Evolutionary conservation across 768 basidiomycete genomes (phyloP), one percentile per base, ranked within the genome.

Genomic region (Brasilioporus rufonigricans): DNA sequence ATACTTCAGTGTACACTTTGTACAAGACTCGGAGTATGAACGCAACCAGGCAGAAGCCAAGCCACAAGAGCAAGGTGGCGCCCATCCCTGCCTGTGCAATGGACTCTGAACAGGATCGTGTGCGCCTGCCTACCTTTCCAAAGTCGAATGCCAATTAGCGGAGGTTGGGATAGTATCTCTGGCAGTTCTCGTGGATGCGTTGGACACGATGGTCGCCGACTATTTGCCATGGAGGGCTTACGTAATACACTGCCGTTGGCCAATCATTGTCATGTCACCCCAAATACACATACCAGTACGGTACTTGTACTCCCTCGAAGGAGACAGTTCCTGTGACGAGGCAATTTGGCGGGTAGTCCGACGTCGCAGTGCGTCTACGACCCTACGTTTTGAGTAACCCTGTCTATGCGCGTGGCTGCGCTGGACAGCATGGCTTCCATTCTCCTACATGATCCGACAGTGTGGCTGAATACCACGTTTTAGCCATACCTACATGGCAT

Each of bases 21-120:
- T 70, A 68, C 18, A 44, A 50, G 43, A n/a, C n/a, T n/a, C n/a
- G n/a, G n/a, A 72, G 44, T 26, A 54, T 21, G 49, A 57, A 39
- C 9, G 23, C 52, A 26, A 58, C 24, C 21, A 64, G 31, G 26
- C 29, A 46, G 33, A 59, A 21, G 8, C 53, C 53, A 35, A 62
- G 39, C 48, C 54, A 64, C 54, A 70, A 16, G 48, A 53, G 45
- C 8, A 57, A 14, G 14, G 44, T 24, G 31, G 33, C n/a, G 45
- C 39, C 51, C 68, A 62, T 68, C 40, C 29, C 35, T 36, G 35
- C 11, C 16, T 46, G 50, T 19, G 35, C 12, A 31, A 49, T 41
- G 19, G n/a, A 24, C 31, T 31, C 23, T 39, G 52, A 32, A 44
- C 46, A 50, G 48, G 36, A 36, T 27, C 33, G 39, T 23, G 11